Percentiles rank a stretch among this genome's conserved stretches.
phyloP scores from a whole-genome alignment of 495 filamentous ascomycete species.

The Podospora appendiculata region DNA sequence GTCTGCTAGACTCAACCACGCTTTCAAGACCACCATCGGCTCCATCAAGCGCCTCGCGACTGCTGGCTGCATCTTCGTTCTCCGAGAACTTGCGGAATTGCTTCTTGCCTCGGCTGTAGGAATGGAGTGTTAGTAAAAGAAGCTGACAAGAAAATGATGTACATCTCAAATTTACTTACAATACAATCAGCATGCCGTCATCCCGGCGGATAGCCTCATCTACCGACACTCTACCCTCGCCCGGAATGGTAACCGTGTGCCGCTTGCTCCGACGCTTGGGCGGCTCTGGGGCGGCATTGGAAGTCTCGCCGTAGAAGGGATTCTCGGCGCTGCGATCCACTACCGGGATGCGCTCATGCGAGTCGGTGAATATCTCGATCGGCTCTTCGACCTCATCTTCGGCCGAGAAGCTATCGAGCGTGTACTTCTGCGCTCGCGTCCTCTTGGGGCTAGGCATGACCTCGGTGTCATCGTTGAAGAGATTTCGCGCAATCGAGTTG shows the following conservation, averaged over 20 bases:
- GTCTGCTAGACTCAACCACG: slow-evolving; percentile 38
- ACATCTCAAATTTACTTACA: slow-evolving; percentile 53
- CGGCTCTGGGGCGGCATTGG: slow-evolving; percentile 18
- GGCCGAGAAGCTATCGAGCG: slow-evolving; percentile 61
- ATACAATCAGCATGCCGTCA: slow-evolving; percentile 77
- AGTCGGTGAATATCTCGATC: slow-evolving; percentile 85
- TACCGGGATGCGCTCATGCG: slow-evolving; percentile 75
- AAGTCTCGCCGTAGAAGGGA: slow-evolving; percentile 56
- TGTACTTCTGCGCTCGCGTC: slow-evolving; percentile 46
- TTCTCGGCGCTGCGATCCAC: slow-evolving; percentile 59
- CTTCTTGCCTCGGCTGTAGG: slow-evolving; percentile 77
- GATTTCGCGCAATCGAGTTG: slow-evolving; percentile 59
- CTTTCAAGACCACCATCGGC: slow-evolving; percentile 37
- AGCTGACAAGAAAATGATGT: not conserved
- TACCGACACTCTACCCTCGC: slow-evolving; percentile 48
- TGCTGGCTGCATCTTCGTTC: slow-evolving; percentile 14
- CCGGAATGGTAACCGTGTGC: slow-evolving; percentile 38
- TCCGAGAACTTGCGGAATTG: slow-evolving; percentile 62
- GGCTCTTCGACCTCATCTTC: slow-evolving; percentile 42
- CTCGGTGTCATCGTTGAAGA: slow-evolving; percentile 56
- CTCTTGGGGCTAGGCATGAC: slow-evolving; percentile 53
- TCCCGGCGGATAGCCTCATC: slow-evolving; percentile 56
- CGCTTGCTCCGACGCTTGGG: slow-evolving; percentile 35
- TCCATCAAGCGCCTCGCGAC: slow-evolving; percentile 30
- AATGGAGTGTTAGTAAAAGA: slow-evolving; percentile 14